phyloP scores from a whole-genome alignment of 352 stramenopile genomes.

The Chrysophaeum taylorii region DNA sequence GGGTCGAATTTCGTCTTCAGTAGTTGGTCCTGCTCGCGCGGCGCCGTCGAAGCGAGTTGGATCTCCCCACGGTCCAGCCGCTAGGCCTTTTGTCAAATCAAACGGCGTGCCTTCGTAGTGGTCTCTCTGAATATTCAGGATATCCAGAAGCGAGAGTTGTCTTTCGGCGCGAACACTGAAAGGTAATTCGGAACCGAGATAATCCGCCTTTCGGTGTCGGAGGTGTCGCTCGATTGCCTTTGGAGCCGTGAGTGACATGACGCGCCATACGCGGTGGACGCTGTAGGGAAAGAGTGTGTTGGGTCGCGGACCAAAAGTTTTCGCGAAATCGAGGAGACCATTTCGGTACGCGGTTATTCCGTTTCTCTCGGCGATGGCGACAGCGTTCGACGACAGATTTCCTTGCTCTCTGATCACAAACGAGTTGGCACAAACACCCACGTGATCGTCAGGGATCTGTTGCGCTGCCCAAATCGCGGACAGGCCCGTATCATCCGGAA shows the following conservation, averaged over 20 bases:
- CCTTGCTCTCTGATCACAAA: slow-evolving; percentile 62
- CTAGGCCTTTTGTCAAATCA: slow-evolving; percentile 66
- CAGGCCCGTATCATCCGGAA: slow-evolving; percentile 71
- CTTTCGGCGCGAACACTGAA: slow-evolving; percentile 65
- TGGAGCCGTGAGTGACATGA: slow-evolving; percentile 46
- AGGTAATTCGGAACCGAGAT: slow-evolving; percentile 63
- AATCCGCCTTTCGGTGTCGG: slow-evolving; percentile 59
- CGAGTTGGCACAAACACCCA: slow-evolving; percentile 72
- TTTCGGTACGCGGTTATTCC: slow-evolving; percentile 50
- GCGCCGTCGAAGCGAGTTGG: slow-evolving; percentile 60
- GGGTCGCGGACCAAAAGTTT: slow-evolving; percentile 38
- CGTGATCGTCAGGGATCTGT: slow-evolving; percentile 66
- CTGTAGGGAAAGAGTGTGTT: slow-evolving; percentile 58
- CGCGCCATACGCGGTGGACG: slow-evolving; percentile 56
- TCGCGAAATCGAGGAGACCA: slow-evolving; percentile 17
- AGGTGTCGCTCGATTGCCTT: slow-evolving; percentile 41
- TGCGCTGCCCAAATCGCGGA: slow-evolving; percentile 50
- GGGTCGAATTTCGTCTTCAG: neutral
- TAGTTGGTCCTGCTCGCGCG: too few relatives aligned
- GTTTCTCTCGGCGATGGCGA: slow-evolving; percentile 60
- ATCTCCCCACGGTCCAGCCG: slow-evolving; percentile 64
- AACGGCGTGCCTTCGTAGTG: slow-evolving; percentile 75
- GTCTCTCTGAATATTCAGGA: slow-evolving; percentile 73
- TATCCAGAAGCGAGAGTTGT: slow-evolving; percentile 53
- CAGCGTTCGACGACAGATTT: slow-evolving; percentile 57